Evolutionary conservation across 1,139 yeast genomes (phyloP).

Genomic region (Sporopachydermia cereana): DNA sequence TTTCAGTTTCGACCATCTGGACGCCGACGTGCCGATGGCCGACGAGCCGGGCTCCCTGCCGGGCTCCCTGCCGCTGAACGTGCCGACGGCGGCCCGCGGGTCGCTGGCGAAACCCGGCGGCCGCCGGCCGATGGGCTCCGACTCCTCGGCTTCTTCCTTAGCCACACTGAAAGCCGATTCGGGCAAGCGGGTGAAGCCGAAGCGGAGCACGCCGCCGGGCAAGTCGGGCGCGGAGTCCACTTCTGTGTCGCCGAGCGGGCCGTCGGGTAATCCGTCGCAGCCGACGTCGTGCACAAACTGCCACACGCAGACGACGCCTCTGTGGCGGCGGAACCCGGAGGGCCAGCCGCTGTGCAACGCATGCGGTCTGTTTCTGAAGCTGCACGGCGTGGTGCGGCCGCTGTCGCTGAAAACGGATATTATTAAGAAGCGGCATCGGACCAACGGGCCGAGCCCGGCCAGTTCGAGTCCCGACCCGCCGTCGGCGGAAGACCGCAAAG

Average conservation of each 20-base stretch:
- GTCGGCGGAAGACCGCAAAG: neutral
- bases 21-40: neutral
- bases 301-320: conserved; percentile 84
- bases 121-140: neutral
- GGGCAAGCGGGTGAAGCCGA: neutral
- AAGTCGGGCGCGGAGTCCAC: neutral
- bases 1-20: neutral
- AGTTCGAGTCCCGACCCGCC: neutral
- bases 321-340: conserved; percentile 89
- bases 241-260: neutral
- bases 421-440: conserved; percentile 62
- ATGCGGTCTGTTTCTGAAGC: conserved; percentile 80
- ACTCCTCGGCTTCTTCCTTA: conserved; percentile 3
- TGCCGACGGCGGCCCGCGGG: neutral
- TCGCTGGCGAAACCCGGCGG: neutral
- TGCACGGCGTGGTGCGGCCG: conserved; percentile 92
- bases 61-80: neutral
- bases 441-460: conserved; percentile 12
- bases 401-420: conserved; percentile 84
- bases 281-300: conserved; percentile 64
- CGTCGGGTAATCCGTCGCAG: neutral
- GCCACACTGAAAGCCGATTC: conserved; percentile 2
- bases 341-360: conserved; percentile 94
- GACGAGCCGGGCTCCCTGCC: neutral
- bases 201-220: neutral